Conservation (phyloP, 192 early-diverging fungal genomes). For the Spinellus fusiger region DNA sequence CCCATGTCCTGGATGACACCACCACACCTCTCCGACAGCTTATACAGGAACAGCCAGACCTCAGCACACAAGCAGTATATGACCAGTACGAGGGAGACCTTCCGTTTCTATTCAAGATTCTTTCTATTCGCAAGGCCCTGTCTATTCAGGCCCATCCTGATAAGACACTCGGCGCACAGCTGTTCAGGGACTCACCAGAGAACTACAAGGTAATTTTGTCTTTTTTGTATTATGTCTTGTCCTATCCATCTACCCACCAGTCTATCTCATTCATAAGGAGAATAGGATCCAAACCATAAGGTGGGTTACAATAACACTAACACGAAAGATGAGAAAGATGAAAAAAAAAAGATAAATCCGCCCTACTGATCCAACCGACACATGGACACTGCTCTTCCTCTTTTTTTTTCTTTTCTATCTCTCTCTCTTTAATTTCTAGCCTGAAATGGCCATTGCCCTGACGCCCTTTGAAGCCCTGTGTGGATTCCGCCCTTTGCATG, state of each 20-base stretch:
- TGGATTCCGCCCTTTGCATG: conserved; percentile 79
- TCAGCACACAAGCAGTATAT: conserved; percentile 50
- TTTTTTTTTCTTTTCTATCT: neutral
- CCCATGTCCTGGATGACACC: conserved; percentile 37
- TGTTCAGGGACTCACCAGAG: conserved; percentile 68
- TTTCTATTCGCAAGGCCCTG: conserved; percentile 82
- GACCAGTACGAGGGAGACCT: conserved; percentile 67
- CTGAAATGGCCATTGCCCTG: conserved; percentile 95
- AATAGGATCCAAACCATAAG: conserved; percentile 40
- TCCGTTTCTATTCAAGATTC: conserved; percentile 97
- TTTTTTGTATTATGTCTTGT: neutral
- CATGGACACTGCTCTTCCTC: neutral
- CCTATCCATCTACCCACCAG: neutral
- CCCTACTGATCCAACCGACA: neutral
- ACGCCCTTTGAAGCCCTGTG: conserved; percentile 94
- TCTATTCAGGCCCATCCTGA: conserved; percentile 99
- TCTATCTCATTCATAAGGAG: too few relatives aligned
- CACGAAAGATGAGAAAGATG: neutral
- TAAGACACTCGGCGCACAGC: conserved; percentile 70
- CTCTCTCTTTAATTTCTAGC: conserved; percentile 45
- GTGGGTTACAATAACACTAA: conserved; percentile 3
- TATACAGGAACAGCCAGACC: conserved; percentile 47
- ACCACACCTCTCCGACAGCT: conserved; percentile 53
- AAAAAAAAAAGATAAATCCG: neutral
- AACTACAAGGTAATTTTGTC: conserved; percentile 68